phyloP scores from a whole-genome alignment of 108 stramenopile genomes.

The Bacterosira constricta region DNA sequence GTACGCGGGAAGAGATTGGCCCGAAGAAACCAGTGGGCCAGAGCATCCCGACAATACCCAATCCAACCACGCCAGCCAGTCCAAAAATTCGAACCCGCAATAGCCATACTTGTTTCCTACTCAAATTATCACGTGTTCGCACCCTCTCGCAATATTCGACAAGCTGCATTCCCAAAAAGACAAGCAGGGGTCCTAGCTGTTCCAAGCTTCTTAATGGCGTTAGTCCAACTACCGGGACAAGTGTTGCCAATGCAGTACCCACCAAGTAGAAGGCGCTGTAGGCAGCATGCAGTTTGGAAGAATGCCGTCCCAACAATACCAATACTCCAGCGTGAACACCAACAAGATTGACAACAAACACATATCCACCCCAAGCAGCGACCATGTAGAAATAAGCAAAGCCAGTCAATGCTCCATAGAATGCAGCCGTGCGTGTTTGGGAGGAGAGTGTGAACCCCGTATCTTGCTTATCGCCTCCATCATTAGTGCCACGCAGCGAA shows the following conservation, averaged over 20 bases:
- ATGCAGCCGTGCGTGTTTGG: constrained; percentile 6
- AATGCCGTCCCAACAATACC: constrained; percentile 82
- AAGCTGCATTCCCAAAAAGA: constrained; percentile 79
- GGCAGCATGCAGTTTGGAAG: constrained; percentile 82
- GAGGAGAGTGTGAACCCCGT: constrained; percentile 10
- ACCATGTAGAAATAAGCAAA: constrained; percentile 95
- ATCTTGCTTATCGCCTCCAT: constrained; percentile 25
- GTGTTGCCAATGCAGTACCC: constrained; percentile 91
- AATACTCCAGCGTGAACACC: constrained; percentile 86
- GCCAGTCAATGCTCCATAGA: constrained; percentile 59
- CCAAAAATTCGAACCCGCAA: constrained; percentile 65
- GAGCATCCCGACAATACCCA: constrained; percentile 46
- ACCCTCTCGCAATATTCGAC: constrained; percentile 63
- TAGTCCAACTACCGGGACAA: constrained; percentile 89
- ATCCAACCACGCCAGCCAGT: constrained; percentile 18
- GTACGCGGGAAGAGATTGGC: constrained; percentile 83
- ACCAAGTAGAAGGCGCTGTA: constrained; percentile 93
- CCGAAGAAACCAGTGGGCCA: constrained; percentile 93
- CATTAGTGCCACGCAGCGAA: constrained; percentile 40
- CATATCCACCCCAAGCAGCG: constrained; percentile 99
- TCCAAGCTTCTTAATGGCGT: constrained; percentile 85
- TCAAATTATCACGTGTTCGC: constrained; percentile 53
- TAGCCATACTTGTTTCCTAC: constrained; percentile 45
- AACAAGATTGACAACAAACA: constrained; percentile 97
- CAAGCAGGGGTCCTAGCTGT: constrained; percentile 81